Conservation (phyloP, 176 grass and related monocot genomes). For the Triticum turgidum region DNA sequence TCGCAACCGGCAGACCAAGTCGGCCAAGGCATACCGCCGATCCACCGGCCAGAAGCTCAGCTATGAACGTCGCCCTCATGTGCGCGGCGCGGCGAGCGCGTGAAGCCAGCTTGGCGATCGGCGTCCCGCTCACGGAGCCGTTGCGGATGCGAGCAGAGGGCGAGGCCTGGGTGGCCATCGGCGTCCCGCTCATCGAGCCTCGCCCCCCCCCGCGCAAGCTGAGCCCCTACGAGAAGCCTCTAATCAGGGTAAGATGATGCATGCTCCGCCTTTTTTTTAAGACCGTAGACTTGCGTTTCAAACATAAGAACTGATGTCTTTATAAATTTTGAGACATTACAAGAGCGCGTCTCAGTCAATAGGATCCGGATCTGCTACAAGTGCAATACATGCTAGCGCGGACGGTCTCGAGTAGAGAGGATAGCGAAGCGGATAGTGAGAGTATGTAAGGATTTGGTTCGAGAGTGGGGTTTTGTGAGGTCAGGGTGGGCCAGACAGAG, state of each 20-base stretch:
- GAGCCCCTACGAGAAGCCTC: neutral
- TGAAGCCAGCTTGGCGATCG: neutral
- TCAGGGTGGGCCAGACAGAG: too few relatives aligned
- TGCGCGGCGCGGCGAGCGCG: neutral
- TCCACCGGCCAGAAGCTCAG: neutral
- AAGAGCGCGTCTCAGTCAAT: too few relatives aligned
- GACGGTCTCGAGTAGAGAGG: too few relatives aligned
- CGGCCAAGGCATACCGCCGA: neutral
- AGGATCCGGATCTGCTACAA: too few relatives aligned
- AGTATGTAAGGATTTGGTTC: too few relatives aligned
- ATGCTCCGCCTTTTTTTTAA: neutral
- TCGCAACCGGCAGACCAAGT: neutral
- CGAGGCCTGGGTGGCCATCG: neutral
- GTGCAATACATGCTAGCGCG: too few relatives aligned
- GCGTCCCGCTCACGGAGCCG: neutral
- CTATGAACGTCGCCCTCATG: neutral
- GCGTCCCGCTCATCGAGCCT: neutral
- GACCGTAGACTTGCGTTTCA: too few relatives aligned
- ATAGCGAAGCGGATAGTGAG: too few relatives aligned
- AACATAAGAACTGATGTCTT: too few relatives aligned
- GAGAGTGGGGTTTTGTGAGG: too few relatives aligned
- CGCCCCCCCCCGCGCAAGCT: neutral
- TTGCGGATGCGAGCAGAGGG: neutral
- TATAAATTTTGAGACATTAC: too few relatives aligned
- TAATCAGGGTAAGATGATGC: neutral